These are phyloP conservation scores for Apium graveolens DNA, from an alignment of 129 eudicot genomes.

Conservation along the genomic window DNA sequence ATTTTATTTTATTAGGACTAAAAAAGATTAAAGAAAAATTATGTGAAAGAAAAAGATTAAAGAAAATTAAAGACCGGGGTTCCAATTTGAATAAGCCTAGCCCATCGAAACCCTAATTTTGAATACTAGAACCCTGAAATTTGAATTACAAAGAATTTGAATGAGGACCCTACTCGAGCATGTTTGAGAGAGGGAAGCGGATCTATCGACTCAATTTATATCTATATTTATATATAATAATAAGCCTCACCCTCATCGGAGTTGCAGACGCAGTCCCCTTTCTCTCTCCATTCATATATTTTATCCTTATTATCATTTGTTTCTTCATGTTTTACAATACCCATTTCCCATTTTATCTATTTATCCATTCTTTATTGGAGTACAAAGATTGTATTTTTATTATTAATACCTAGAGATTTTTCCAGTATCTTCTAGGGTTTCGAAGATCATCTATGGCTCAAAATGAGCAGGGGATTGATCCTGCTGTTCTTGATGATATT, in stretches of 20 bases:
- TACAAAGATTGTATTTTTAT: neutral
- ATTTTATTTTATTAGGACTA: too few species aligned
- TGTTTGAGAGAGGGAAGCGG: slow-evolving; percentile 18
- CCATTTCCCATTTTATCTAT: neutral
- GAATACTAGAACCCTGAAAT: neutral
- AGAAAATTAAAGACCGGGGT: too few species aligned
- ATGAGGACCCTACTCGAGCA: neutral
- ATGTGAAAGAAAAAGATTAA: too few species aligned
- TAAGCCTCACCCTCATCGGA: slow-evolving; percentile 25
- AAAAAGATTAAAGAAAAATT: too few species aligned
- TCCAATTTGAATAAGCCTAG: neutral
- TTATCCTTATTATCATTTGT: neutral
- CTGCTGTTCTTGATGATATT: slow-evolving; percentile 52
- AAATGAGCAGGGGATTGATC: slow-evolving; percentile 49
- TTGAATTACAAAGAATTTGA: neutral
- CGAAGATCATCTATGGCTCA: slow-evolving; percentile 28
- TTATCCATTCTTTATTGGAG: neutral
- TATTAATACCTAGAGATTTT: neutral
- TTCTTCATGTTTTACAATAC: slow-evolving; percentile 12
- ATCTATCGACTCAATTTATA: slow-evolving; percentile 26
- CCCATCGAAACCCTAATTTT: neutral
- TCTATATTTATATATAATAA: neutral
- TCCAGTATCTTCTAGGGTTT: slow-evolving; percentile 27
- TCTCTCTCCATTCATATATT: neutral
- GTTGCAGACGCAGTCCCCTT: slow-evolving; percentile 27